Evolutionary conservation across 345 rosid species (phyloP), one percentile per base, ranked within the genome.

Genomic region (Firmiana major): DNA sequence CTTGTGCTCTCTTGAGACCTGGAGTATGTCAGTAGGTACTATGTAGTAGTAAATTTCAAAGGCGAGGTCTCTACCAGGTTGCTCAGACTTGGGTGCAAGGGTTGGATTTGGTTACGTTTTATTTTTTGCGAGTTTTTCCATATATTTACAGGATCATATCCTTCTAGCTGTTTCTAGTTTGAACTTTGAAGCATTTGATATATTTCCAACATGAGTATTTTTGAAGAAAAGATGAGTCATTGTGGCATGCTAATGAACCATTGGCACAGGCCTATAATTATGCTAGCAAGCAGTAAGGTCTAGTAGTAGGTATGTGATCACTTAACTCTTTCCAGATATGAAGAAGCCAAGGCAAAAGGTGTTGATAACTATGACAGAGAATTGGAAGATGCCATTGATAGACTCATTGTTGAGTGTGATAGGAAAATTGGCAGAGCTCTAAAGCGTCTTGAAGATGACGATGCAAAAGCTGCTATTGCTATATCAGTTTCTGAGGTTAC

Each of bases 391-490:
- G 94, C 94, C 16, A 97, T 97, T 45, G 99, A 97, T 73, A 91
- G 97, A 77, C 93, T 97, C 59, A 97, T 97, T 60, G 91, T 97
- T 31, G 99, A 97, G 85, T 97, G 99, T 66, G 99, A 97, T 81
- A 88, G 96, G 82, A 97, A 97, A 86, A 95, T 95, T 71, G 88
- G 88, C 71, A 88, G 99, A 82, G 99, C 98, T 46, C 94, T 93
- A 74, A 95, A 92, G 86, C 97, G 99, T 78, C 97, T 95, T 69
- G 98, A 95, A 83, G 98, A 92, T 80, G 99, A 95, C 16, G 99
- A 95, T 78, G 98, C 99, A 13, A 95, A 95, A 89, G 97, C 99
- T 79, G 99, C 99, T 28, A 90, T 95, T 82, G 99, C 99, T 9
- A 95, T 95, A 79, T 94, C 98, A 10, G 98, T 97, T 51, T 89